phyloP scores from a whole-genome alignment of 805 yeast species.

The Wickerhamomyces ciferrii region DNA sequence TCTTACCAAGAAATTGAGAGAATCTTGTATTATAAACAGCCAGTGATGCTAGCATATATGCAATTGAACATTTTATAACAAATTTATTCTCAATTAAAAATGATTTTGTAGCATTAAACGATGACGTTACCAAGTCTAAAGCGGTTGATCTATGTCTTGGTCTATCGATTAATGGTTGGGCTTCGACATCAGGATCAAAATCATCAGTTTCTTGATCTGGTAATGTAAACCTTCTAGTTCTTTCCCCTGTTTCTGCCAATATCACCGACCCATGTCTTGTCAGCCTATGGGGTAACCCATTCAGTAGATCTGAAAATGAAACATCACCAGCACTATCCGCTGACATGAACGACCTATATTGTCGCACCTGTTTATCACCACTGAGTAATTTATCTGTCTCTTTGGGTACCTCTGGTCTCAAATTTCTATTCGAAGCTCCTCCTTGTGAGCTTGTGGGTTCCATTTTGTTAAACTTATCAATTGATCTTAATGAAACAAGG shows the following conservation, averaged over 20 bases:
- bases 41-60: constrained; percentile 68
- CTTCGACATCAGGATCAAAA: constrained; percentile 8
- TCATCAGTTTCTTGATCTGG: constrained; percentile 5
- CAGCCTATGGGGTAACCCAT: constrained; percentile 11
- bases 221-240: constrained; percentile 23
- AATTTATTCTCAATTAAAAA: constrained; percentile 7
- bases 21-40: constrained; percentile 58
- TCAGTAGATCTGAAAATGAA: constrained; percentile 6
- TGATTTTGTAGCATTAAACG: not conserved
- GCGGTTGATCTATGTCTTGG: not conserved
- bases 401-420: not conserved
- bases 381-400: not conserved
- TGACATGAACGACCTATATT: constrained; percentile 19
- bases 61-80: constrained; percentile 64
- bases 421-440: not conserved
- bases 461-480: not conserved
- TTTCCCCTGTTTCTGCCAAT: constrained; percentile 39
- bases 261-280: constrained; percentile 31
- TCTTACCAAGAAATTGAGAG: constrained; percentile 47
- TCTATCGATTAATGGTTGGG: constrained; percentile 9
- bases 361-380: constrained; percentile 4
- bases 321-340: constrained; percentile 11
- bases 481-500: too few relatives aligned
- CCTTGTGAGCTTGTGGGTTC: not conserved
- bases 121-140: not conserved